Conservation (phyloP, 2,329 filamentous ascomycete genomes). For the Endoconidiophora polonica region DNA sequence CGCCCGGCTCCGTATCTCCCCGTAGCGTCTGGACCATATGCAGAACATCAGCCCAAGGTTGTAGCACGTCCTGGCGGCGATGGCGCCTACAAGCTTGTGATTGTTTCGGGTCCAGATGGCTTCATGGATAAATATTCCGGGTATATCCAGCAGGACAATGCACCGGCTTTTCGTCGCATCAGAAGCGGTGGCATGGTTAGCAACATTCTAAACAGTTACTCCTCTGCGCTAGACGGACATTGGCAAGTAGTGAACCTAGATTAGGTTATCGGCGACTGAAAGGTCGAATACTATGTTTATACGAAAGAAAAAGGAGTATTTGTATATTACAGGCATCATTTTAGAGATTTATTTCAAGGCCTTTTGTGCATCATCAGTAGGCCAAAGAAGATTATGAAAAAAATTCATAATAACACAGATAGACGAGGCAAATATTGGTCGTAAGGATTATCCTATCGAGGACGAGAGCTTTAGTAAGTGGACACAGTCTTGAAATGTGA, state of each 20-base stretch:
- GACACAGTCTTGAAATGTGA: no score
- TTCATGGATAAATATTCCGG: constrained; percentile 73
- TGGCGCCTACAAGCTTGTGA: constrained; percentile 46
- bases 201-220: constrained; percentile 9
- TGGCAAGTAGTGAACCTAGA: constrained; percentile 13
- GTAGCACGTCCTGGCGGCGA: constrained; percentile 12
- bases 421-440: no score
- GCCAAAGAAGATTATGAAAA: background rate
- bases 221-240: background rate
- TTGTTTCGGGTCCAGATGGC: constrained; percentile 81
- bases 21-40: constrained; percentile 16
- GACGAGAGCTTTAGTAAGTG: no score
- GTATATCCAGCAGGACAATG: constrained; percentile 15
- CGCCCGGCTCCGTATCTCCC: constrained; percentile 16
- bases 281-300: background rate
- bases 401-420: background rate
- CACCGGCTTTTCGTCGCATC: constrained; percentile 10
- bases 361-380: no score
- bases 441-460: no score
- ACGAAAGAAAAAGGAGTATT: background rate
- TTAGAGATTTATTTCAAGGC: background rate
- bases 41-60: constrained; percentile 11
- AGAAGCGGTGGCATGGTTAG: constrained; percentile 11
- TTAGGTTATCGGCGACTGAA: background rate
- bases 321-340: background rate